A percentile compares a stretch with the other conserved stretches of the same genome.
These are phyloP conservation scores for Talaromyces sp. DNA, from an alignment of 2,329 filamentous ascomycete species.

Conservation along the genomic window DNA sequence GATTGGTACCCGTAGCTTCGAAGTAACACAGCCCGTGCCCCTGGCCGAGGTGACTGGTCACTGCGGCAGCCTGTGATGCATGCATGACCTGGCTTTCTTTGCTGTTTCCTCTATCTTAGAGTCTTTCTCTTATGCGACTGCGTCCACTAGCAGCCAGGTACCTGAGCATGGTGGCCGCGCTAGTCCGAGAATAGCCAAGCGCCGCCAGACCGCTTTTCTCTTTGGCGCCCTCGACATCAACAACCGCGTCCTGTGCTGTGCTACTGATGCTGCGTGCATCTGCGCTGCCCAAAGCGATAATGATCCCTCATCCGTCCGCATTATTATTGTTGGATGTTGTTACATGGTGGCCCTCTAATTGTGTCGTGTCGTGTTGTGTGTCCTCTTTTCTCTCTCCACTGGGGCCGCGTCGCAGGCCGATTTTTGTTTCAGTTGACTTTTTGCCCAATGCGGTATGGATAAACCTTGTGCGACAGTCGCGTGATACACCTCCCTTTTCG, in stretches of 20 bases:
- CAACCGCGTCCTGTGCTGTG: background rate
- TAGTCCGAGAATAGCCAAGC: slow-evolving; percentile 3
- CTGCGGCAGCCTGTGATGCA: background rate
- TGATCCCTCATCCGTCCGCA: background rate
- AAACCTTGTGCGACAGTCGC: background rate
- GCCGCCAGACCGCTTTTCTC: slow-evolving; percentile 10
- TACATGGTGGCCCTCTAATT: background rate
- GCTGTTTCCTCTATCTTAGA: too few species aligned
- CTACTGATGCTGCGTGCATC: background rate
- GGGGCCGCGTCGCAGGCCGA: background rate
- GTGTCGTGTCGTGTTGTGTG: background rate
- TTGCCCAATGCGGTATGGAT: background rate
- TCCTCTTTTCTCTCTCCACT: background rate
- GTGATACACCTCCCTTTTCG: background rate
- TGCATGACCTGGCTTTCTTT: background rate
- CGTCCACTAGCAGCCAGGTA: slow-evolving; percentile 1
- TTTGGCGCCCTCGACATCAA: background rate
- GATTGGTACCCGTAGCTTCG: too few species aligned
- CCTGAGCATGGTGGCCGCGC: background rate
- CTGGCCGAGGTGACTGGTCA: background rate
- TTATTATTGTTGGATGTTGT: background rate
- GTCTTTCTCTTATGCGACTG: too few species aligned
- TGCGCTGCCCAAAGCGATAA: background rate
- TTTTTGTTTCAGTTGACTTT: background rate
- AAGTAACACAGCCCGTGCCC: background rate